A percentile compares a stretch with the other conserved stretches of the same genome.
phyloP scores from a whole-genome alignment of 495 filamentous ascomycete genomes.

The Neurospora cerealis region DNA sequence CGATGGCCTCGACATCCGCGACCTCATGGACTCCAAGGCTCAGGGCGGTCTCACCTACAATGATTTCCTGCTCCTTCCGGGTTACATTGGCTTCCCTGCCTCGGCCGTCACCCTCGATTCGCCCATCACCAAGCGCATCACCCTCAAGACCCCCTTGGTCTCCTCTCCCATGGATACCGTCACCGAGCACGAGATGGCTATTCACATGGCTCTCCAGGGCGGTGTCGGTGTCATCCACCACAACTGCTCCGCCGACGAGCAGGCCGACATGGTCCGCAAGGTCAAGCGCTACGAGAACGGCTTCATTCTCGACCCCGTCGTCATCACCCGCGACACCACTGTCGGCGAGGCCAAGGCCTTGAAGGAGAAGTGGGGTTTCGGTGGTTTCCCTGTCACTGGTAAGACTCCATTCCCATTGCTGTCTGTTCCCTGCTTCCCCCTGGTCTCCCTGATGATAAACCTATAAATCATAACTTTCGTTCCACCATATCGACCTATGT shows the following conservation, averaged over 20 bases:
- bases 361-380: conserved; percentile 97
- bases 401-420: conserved; percentile 34
- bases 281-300: conserved; percentile 99
- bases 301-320: conserved; percentile 94
- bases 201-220: conserved; percentile 95
- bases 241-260: conserved; percentile 90
- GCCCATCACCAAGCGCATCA: conserved; percentile 85
- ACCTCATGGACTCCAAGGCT: conserved; percentile 75
- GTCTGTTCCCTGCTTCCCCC: conserved; percentile 10
- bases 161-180: conserved; percentile 99
- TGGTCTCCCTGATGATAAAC: conserved; percentile 60
- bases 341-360: conserved; percentile 84
- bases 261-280: conserved; percentile 98
- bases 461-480: conserved; percentile 94
- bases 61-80: conserved; percentile 50
- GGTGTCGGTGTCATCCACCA: conserved; percentile 97
- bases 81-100: conserved; percentile 72
- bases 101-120: conserved; percentile 83
- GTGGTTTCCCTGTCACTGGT: conserved; percentile 98
- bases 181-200: conserved; percentile 98
- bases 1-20: conserved; percentile 78
- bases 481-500: conserved; percentile 89
- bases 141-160: conserved; percentile 85
- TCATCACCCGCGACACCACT: conserved; percentile 77
- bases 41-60: conserved; percentile 82